These are phyloP conservation scores for Stachybotrys echinatus DNA, from an alignment of 2,329 filamentous ascomycete species.

Conservation along the genomic window DNA sequence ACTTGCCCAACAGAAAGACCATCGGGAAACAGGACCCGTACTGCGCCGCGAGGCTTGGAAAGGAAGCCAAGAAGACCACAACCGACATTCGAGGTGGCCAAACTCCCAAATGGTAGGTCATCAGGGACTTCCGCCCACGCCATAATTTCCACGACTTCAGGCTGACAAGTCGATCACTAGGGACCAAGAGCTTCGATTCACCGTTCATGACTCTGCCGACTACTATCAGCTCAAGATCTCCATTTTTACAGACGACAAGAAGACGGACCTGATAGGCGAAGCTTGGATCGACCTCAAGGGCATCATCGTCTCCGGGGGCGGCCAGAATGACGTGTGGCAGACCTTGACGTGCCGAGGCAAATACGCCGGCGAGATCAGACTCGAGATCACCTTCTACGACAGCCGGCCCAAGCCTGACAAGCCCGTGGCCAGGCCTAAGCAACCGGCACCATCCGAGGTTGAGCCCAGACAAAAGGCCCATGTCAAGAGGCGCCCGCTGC, in stretches of 20 bases:
- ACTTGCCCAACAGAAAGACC: conserved; percentile 90
- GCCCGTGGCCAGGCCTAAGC: conserved; percentile 49
- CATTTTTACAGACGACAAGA: conserved; percentile 97
- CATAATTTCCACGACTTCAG: neutral
- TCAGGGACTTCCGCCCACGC: neutral
- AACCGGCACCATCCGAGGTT: conserved; percentile 27
- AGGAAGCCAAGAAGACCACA: conserved; percentile 95
- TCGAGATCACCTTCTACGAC: conserved; percentile 97
- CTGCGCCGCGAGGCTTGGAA: conserved; percentile 86
- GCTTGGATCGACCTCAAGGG: conserved; percentile 79
- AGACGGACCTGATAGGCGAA: conserved; percentile 93
- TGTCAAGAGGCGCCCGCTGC: conserved; percentile 79
- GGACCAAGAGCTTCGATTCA: conserved; percentile 96
- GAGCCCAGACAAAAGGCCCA: conserved; percentile 47
- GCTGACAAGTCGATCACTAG: conserved; percentile 38
- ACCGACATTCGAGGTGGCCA: conserved; percentile 93
- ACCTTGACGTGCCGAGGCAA: conserved; percentile 81
- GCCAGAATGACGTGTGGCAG: conserved; percentile 94
- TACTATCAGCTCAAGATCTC: conserved; percentile 95
- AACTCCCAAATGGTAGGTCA: conserved; percentile 82
- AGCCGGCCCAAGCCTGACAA: conserved; percentile 76
- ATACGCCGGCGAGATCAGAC: conserved; percentile 89
- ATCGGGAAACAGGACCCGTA: conserved; percentile 99
- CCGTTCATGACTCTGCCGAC: conserved; percentile 91
- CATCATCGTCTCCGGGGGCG: conserved; percentile 79